These are phyloP conservation scores for Metschnikowia arizonensis DNA, from an alignment of 805 yeast species.

Conservation along the genomic window DNA sequence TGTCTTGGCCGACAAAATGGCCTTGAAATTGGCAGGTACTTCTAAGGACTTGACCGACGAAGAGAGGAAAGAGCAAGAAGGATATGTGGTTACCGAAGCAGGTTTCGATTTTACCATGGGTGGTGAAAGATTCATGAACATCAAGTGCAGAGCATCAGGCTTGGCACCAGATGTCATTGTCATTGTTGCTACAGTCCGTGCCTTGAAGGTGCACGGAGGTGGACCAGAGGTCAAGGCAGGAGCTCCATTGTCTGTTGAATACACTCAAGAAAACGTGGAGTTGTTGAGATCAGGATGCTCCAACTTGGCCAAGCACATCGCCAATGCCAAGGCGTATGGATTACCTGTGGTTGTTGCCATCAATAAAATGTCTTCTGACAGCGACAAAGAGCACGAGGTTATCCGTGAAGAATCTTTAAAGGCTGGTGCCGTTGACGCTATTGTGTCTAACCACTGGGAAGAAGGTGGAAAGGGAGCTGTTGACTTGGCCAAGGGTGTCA, in stretches of 20 bases:
- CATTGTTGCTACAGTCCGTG: constrained; percentile 80
- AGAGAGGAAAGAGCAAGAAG: constrained; percentile 49
- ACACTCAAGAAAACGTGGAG: constrained; percentile 66
- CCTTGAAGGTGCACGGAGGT: constrained; percentile 83
- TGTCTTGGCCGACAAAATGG: constrained; percentile 75
- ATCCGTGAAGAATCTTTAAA: constrained; percentile 62
- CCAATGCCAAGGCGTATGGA: constrained; percentile 67
- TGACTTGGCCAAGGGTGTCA: constrained; percentile 67
- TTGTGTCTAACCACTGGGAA: constrained; percentile 82
- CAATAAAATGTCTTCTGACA: constrained; percentile 72
- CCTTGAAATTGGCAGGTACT: constrained; percentile 74
- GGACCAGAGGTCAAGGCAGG: constrained; percentile 88
- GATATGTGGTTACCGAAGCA: constrained; percentile 82
- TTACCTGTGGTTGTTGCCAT: constrained; percentile 80
- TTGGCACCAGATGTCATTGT: constrained; percentile 73
- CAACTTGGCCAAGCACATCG: constrained; percentile 72
- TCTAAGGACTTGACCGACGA: constrained; percentile 42
- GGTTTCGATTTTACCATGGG: constrained; percentile 92
- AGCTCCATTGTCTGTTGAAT: constrained; percentile 69
- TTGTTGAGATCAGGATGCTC: constrained; percentile 66
- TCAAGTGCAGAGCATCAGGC: constrained; percentile 80
- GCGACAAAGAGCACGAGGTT: constrained; percentile 62
- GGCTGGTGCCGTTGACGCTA: constrained; percentile 79
- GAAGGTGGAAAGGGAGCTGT: constrained; percentile 82
- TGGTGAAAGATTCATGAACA: constrained; percentile 81